Evolutionary conservation across 306 rosid genomes (phyloP).

Genomic region (Quercus ilex): DNA sequence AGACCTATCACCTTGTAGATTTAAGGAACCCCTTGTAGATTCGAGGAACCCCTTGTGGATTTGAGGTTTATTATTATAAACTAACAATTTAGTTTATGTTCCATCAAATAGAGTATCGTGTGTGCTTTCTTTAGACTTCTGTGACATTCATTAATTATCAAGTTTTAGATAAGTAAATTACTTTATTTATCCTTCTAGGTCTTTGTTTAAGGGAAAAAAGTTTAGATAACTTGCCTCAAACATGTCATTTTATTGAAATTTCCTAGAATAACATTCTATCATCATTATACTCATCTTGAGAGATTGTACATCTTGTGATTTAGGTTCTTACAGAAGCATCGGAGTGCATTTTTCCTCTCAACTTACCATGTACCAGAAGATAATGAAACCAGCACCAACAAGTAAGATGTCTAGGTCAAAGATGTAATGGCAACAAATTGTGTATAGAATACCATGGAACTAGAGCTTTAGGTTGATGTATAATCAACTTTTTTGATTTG

Average conservation of each 20-base stretch:
- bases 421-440: too few species aligned
- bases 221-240: neutral
- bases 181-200: neutral
- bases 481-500: too few species aligned
- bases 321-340: constrained; percentile 73
- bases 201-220: neutral
- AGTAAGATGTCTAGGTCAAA: neutral
- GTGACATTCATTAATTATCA: too few species aligned
- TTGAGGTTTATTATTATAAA: too few species aligned
- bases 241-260: neutral
- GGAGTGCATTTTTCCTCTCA: constrained; percentile 57
- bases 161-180: too few species aligned
- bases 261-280: neutral
- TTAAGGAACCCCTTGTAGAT: too few species aligned
- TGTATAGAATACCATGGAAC: too few species aligned
- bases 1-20: too few species aligned
- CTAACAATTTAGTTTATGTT: too few species aligned
- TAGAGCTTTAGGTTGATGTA: neutral
- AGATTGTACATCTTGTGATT: constrained; percentile 23
- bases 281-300: neutral
- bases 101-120: too few species aligned
- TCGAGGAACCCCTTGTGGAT: too few species aligned
- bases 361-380: constrained; percentile 60
- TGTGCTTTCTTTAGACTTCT: too few species aligned
- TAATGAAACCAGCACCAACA: constrained; percentile 47